Conservation (phyloP, 23 red algal genomes). For the Agarophyton chilense region DNA sequence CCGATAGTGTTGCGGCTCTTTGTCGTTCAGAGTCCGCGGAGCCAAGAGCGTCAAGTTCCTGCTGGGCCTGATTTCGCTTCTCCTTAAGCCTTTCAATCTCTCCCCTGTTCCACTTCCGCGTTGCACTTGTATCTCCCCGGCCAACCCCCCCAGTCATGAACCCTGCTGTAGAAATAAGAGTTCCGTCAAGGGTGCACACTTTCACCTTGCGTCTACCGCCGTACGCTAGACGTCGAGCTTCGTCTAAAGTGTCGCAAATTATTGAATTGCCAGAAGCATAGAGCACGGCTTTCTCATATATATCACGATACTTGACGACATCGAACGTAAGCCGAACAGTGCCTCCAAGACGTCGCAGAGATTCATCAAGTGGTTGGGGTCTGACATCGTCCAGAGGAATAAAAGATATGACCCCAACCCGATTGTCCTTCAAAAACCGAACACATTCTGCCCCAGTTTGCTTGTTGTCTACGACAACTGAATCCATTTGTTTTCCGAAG, state of each 20-base stretch:
- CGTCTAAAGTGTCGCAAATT: conserved; percentile 93
- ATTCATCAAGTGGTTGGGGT: conserved; percentile 81
- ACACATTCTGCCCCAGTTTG: conserved; percentile 92
- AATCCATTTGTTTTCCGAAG: conserved; percentile 90
- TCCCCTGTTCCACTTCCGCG: conserved; percentile 77
- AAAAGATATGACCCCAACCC: conserved; percentile 89
- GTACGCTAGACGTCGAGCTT: conserved; percentile 81
- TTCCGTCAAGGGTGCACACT: conserved; percentile 92
- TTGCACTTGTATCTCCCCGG: conserved; percentile 37
- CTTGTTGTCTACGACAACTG: conserved; percentile 91
- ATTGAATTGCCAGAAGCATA: conserved; percentile 89
- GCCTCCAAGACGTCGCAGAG: conserved; percentile 84
- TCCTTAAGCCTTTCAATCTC: conserved; percentile 72
- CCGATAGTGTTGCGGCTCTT: conserved; percentile 34
- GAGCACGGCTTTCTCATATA: conserved; percentile 77
- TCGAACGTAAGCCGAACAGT: conserved; percentile 83
- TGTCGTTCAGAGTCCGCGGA: conserved; percentile 45
- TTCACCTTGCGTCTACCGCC: conserved; percentile 67
- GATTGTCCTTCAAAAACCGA: conserved; percentile 92
- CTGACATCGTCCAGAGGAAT: conserved; percentile 87
- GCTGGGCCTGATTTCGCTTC: conserved; percentile 46
- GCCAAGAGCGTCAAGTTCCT: conserved; percentile 66
- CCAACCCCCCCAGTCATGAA: conserved; percentile 96
- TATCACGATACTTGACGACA: conserved; percentile 80
- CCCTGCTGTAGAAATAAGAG: conserved; percentile 86